Conservation (phyloP, 2,329 filamentous ascomycete genomes). For the Aspergillus latus region DNA sequence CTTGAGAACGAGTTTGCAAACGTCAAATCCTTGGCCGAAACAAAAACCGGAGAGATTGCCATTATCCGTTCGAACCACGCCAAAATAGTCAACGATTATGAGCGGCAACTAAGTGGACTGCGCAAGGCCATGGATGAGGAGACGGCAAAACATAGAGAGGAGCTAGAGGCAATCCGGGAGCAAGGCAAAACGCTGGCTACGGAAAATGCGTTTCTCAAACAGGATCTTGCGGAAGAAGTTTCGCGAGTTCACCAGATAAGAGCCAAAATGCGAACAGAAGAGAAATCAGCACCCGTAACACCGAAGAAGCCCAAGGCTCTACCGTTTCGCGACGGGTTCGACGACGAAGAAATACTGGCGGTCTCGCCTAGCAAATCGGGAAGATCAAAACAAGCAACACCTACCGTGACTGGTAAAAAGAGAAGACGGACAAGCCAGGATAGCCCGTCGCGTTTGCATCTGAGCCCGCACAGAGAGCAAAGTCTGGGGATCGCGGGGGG, state of each 20-base stretch:
- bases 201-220: constrained; percentile 60
- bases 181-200: constrained; percentile 59
- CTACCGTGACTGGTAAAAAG: constrained; percentile 58
- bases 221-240: constrained; percentile 59
- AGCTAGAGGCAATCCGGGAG: constrained; percentile 54
- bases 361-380: constrained; percentile 56
- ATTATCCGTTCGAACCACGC: constrained; percentile 61
- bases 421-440: constrained; percentile 55
- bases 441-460: constrained; percentile 52
- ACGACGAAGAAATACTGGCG: constrained; percentile 59
- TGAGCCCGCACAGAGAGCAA: constrained; percentile 33
- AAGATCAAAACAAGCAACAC: constrained; percentile 54
- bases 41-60: constrained; percentile 61
- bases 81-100: constrained; percentile 54
- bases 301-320: constrained; percentile 52
- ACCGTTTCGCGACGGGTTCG: constrained; percentile 62
- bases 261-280: constrained; percentile 36
- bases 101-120: constrained; percentile 53
- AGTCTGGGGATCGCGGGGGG: constrained; percentile 30
- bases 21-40: constrained; percentile 44
- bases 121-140: constrained; percentile 57
- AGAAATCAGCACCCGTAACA: constrained; percentile 46
- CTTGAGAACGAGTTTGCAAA: constrained; percentile 40
- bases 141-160: constrained; percentile 52
- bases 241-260: constrained; percentile 47